Base-by-base conservation (phyloP, 2,329 filamentous ascomycete species). In the Akanthomyces lecanii region DNA sequence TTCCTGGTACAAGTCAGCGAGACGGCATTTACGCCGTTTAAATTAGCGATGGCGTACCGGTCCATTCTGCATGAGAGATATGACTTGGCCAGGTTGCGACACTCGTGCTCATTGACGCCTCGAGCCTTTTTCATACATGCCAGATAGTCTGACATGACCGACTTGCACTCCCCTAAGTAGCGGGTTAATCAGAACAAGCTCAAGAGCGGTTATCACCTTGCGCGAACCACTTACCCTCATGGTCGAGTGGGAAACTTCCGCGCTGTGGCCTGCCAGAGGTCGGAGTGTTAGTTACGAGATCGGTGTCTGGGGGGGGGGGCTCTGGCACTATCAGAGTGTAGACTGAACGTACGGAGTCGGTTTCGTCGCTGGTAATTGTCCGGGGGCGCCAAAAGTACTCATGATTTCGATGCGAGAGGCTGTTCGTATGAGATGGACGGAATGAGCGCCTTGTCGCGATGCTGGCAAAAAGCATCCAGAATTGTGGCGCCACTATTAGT, bases 21-120 rank as follows among this genome's bases (percentile, higher is more conserved):
- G 18, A 3, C 3, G 21, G 16, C 36, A 1, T 2, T 21, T 8
- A 14, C 7, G 50, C 16, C 5, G 33, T 42, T n/a, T 6, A 12
- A 18, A 44, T 23, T n/a, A 23, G 48, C 42, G 11, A 50, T 28
- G 21, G 25, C 88, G 73, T 80, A 96, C 92, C 88, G 86, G 69
- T 98, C 94, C 95, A 99, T 99, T 55, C 95, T 87, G 76, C 95
- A 99, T 56, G 86, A 81, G 61, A 99, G 80, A 75, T 99, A 99
- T 36, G 86, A 84, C 78, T 97, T 98, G 65, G 93, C 93, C 61
- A 97, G 77, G 71, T 86, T 81, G 63, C 95, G 88, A 74, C 95
- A 99, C 71, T 91, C 87, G 65, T 91, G 83, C 67, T 95, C 90
- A 73, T 98, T 98, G 69, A 90, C 85, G 28, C 95, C 95, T 69